phyloP scores from a whole-genome alignment of 805 yeast species.

The Myxozyma vanderwaltii region DNA sequence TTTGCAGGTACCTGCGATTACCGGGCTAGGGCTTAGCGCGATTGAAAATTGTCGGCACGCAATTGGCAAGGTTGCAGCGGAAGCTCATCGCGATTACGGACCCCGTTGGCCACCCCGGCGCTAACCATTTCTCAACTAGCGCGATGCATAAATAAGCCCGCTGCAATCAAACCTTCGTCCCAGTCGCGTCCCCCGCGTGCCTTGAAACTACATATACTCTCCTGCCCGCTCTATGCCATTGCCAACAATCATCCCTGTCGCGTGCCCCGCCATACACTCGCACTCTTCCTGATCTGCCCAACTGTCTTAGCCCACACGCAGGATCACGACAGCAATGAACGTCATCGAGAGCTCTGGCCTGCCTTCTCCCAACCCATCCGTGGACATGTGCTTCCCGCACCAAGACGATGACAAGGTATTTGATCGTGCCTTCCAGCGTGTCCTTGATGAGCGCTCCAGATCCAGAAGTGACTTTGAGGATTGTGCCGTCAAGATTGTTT shows the following conservation, averaged over 20 bases:
- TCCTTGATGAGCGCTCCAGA: slow-evolving; percentile 18
- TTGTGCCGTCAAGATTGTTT: slow-evolving; percentile 1
- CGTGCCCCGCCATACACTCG: background rate
- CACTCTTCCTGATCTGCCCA: background rate
- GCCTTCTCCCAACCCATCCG: slow-evolving; percentile 34
- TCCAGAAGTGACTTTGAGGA: slow-evolving; percentile 4
- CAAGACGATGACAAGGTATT: slow-evolving; percentile 21
- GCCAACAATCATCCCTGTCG: background rate
- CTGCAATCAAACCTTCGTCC: slow-evolving; percentile 18
- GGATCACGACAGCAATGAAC: slow-evolving; percentile 3
- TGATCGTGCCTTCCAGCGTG: slow-evolving; percentile 28
- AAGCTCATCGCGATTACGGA: slow-evolving; percentile 13
- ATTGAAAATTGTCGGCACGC: slow-evolving; percentile 12
- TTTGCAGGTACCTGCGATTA: background rate
- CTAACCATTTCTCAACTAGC: background rate
- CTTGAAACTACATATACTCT: slow-evolving; percentile 4
- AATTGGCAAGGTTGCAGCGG: slow-evolving; percentile 4
- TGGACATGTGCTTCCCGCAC: slow-evolving; percentile 23
- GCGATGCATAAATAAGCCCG: slow-evolving; percentile 1
- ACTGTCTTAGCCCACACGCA: no score
- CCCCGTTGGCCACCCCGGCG: background rate
- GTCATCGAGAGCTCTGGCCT: slow-evolving; percentile 26
- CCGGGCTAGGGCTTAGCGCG: slow-evolving; percentile 11
- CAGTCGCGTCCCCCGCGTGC: slow-evolving; percentile 10
- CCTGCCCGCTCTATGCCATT: background rate